Evolutionary conservation across 768 basidiomycete species (phyloP).

Genomic region (Rhizopogon rudus): DNA sequence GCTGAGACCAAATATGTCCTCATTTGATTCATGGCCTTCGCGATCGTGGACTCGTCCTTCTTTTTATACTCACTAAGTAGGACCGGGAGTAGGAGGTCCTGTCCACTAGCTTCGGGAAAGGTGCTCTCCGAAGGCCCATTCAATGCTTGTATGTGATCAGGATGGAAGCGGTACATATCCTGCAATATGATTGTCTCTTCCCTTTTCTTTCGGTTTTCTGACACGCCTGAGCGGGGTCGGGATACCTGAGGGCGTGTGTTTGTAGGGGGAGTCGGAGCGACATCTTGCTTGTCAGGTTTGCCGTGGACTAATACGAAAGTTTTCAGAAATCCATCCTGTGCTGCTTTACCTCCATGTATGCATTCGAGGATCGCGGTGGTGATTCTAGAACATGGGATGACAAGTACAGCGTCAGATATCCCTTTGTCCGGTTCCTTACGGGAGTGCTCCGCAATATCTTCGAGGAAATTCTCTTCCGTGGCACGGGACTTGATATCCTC

Average conservation of each 20-base stretch:
- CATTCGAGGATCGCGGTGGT: no score
- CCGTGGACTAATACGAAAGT: neutral
- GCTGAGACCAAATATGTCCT: neutral
- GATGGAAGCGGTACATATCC: neutral
- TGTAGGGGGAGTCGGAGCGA: no score
- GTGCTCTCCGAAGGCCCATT: neutral
- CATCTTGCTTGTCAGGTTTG: neutral
- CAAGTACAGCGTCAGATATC: neutral
- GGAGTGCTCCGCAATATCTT: neutral
- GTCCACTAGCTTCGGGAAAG: no score
- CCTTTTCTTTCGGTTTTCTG: fast-evolving
- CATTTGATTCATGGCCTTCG: neutral
- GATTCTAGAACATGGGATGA: neutral
- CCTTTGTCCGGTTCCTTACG: neutral
- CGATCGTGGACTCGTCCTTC: neutral
- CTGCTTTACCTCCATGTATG: neutral
- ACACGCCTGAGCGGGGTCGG: no score
- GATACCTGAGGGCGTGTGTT: neutral
- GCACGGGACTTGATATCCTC: neutral
- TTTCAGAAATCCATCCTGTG: neutral
- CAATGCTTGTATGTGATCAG: neutral
- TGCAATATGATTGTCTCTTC: neutral
- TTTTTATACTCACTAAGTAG: neutral
- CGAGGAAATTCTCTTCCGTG: neutral
- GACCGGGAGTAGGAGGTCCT: neutral